Conservation (phyloP, 2,329 filamentous ascomycete genomes). For the Drechslerella coelobrocha region DNA sequence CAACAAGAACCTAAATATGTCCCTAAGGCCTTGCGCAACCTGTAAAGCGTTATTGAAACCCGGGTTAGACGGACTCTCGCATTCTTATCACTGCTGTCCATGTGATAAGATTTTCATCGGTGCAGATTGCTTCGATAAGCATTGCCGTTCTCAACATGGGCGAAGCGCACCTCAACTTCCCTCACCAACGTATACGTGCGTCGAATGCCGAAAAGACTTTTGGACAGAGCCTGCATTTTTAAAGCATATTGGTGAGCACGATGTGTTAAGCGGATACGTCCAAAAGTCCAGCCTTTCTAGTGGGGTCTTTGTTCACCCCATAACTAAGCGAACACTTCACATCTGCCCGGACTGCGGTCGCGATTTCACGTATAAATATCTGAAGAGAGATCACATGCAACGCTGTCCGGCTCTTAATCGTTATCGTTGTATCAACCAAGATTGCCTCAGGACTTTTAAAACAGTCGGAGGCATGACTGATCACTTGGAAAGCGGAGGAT, state of each 20-base stretch:
- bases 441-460: conserved; percentile 5
- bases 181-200: conserved; percentile 2
- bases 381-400: not conserved
- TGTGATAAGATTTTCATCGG: conserved; percentile 8
- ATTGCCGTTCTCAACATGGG: conserved; percentile 4
- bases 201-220: conserved; percentile 9
- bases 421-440: conserved; percentile 1
- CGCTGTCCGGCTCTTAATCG: conserved; percentile 2
- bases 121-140: conserved; percentile 13
- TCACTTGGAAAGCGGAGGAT: conserved; percentile 9
- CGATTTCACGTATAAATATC: conserved; percentile 5
- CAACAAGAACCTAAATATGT: conserved; percentile 4
- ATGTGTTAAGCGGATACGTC: conserved; percentile 8
- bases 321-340: conserved; percentile 5
- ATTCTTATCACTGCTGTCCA: conserved; percentile 6
- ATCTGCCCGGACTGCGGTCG: conserved; percentile 9
- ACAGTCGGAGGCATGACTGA: not conserved
- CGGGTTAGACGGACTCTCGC: conserved; percentile 2
- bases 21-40: conserved; percentile 1
- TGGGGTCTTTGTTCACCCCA: conserved; percentile 11
- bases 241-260: not conserved
- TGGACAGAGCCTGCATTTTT: conserved; percentile 8
- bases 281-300: not conserved
- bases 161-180: conserved; percentile 2
- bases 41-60: conserved; percentile 4